phyloP scores from a whole-genome alignment of 2,329 filamentous ascomycete genomes.

The Alternaria postmessia region DNA sequence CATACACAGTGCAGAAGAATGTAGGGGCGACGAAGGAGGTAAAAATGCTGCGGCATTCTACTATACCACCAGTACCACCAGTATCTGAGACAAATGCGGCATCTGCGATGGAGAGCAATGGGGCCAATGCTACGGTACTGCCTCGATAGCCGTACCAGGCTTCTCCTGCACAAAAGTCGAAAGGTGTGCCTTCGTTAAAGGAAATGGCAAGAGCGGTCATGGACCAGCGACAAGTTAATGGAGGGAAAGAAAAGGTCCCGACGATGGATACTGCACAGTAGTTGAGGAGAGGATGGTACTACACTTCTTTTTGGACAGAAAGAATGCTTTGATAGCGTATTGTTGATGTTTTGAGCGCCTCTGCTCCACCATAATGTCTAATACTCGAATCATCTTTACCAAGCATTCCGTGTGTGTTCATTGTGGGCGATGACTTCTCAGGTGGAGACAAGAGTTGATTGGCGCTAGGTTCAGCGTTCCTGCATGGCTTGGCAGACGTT shows the following conservation, averaged over 20 bases:
- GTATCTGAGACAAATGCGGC: not conserved
- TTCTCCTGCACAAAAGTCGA: not conserved
- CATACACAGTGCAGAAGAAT: not conserved
- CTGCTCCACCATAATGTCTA: too few species aligned
- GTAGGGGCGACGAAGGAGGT: not conserved
- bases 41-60: not conserved
- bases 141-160: not conserved
- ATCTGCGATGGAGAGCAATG: not conserved
- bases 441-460: conserved; percentile 1
- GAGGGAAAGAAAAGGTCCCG: not conserved
- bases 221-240: not conserved
- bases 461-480: conserved; percentile 17
- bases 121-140: not conserved
- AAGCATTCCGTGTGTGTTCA: too few species aligned
- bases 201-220: not conserved
- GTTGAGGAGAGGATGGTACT: not conserved
- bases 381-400: too few species aligned
- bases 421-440: too few species aligned
- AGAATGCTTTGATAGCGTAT: too few species aligned
- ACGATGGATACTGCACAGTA: not conserved
- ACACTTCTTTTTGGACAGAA: not conserved
- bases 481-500: conserved; percentile 33
- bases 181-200: not conserved
- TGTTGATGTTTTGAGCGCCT: too few species aligned
- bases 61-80: not conserved